Percentiles rank a stretch among this genome's conserved stretches.
Conservation (phyloP, 768 basidiomycete genomes). For the Mycena chlorophos region DNA sequence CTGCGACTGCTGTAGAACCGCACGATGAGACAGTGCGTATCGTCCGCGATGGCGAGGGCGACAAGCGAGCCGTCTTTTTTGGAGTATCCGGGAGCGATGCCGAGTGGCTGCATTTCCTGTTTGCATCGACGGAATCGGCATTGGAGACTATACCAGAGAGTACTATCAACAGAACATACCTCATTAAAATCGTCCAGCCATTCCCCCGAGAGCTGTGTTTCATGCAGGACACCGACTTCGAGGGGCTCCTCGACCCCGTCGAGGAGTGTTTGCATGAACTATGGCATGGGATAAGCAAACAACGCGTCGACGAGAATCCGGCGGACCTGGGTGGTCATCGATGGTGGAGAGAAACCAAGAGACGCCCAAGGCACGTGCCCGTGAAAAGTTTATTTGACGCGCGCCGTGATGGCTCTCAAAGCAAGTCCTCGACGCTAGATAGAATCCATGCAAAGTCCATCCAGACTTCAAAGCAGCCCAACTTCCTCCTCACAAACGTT, state of each 20-base stretch:
- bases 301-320: no score
- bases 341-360: no score
- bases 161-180: constrained; percentile 23
- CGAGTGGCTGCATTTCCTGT: constrained; percentile 36
- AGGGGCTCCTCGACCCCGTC: constrained; percentile 30
- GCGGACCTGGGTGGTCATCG: neutral
- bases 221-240: constrained; percentile 28
- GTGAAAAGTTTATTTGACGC: no score
- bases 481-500: no score
- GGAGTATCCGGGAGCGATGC: constrained; percentile 54
- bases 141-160: neutral
- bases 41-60: constrained; percentile 48
- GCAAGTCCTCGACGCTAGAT: no score
- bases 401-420: no score
- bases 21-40: constrained; percentile 30
- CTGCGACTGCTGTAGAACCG: constrained; percentile 19
- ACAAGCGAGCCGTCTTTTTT: constrained; percentile 39
- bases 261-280: constrained; percentile 33
- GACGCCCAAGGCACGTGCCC: no score
- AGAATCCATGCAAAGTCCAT: no score
- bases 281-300: neutral
- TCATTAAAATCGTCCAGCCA: constrained; percentile 35
- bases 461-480: no score
- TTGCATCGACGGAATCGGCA: neutral
- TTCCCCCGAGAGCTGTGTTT: constrained; percentile 26